Evolutionary conservation across 129 eudicot genomes (phyloP), one percentile per base, ranked within the genome.

Genomic region (Deinandra increscens): DNA sequence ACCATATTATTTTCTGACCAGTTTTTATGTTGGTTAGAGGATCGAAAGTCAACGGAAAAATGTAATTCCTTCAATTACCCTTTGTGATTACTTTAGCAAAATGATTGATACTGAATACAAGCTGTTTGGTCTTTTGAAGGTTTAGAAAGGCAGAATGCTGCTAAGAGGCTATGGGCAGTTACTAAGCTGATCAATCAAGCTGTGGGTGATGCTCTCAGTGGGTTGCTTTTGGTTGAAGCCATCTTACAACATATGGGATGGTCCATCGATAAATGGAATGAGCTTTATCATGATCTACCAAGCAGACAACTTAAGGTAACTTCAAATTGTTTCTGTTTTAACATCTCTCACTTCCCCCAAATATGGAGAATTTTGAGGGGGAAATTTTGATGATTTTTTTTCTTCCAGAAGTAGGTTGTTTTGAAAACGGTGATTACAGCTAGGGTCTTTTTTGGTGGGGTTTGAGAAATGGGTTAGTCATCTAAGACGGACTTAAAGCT

Each of bases 221-320:
- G 98, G 69, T 39, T 88, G 82, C 78, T 92, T 33, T 69, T 92
- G 61, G 96, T 92, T 77, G 96, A 92, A 64, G 98, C 80, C 12
- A 86, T 88, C 80, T 79, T 88, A 73, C 87, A 79, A 44, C 91
- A 86, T 46, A 79, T 72, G 82, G 90, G 89, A 60, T 91, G 97
- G 91, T 84, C 95, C 20, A 66, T 88, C 45, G 51, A 77, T 36
- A 81, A 68, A 72, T 91, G 97, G 97, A 86, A 82, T 73, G 76
- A 84, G 10, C 87, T 91, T 58, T 91, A 91, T 74, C 67, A 26
- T 64, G 97, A 88, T 78, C 61, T 88, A 44, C 97, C 97, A 50
- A 91, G 97, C 81, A 88, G 95, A 82, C 96, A 91, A 67, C 91
- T 86, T 38, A 91, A 91, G 97, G 96, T 88, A 22, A 13, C 66